Base-by-base conservation (phyloP, 208 protist species). In the Leishmania braziliensis region DNA sequence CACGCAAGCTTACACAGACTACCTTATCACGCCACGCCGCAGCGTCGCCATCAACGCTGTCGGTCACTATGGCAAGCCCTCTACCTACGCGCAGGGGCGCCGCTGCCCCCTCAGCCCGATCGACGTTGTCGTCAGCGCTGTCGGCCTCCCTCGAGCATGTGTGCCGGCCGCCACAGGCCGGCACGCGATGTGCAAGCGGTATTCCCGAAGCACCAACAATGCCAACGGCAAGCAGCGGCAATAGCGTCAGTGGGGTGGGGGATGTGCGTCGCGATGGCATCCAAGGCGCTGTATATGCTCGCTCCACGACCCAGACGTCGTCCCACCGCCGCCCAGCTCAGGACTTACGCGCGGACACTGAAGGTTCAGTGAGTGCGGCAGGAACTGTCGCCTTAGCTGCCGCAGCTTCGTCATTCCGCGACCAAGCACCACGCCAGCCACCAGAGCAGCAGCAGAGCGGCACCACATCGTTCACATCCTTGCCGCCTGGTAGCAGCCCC, bases 401-500 rank as follows among this genome's bases (percentile, higher is more conserved):
- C 23, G 68, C 8, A 16, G 68, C 14, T 1, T 14, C 71, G 60
- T 82, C 79, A 18, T 77, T 82, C 79, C 43, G 43, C 68, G 20
- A 33, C 46, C 23, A 72, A n/a, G 23, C 36, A 51, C 43, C 12
- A 33, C 16, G 26, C 43, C 68, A 39, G n/a, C 65, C 23, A 12
- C 5, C 65, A 70, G 33, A 51, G 39, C 39, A 72, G 68, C 68
- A 23, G 96, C 98, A 99, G 94, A 94, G 98, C 77, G 98, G 98
- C 73, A 99, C 99, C 88, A 89, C 98, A 39, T 99, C 99, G 33
- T 96, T 99, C 83, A 95, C 76, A 33, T 8, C 76, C 56, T 43
- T 43, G 48, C 65, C 48, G 43, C 48, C 51, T 53, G 43, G 6
- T n/a, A 77, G 50, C 68, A 36, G 0, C 68, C 33, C 6, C 68